A percentile compares a stretch with the other conserved stretches of the same genome.
phyloP scores from a whole-genome alignment of 2,329 filamentous ascomycete species.

The Apiospora phragmitis region DNA sequence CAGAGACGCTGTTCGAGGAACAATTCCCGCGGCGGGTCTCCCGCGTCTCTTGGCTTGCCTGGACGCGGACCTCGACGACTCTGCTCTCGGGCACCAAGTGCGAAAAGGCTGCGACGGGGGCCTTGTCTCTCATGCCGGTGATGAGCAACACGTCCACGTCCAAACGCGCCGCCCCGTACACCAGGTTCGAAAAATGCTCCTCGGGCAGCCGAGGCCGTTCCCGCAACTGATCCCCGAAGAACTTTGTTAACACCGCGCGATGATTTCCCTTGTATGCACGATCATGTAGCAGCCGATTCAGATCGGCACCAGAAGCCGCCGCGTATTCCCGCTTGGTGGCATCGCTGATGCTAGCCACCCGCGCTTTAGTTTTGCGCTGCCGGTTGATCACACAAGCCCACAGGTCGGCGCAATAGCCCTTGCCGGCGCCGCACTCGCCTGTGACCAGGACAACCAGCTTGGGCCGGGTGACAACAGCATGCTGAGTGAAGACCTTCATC shows the following conservation, averaged over 20 bases:
- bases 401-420: slow-evolving; percentile 58
- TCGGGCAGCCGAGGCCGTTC: slow-evolving; percentile 46
- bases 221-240: slow-evolving; percentile 47
- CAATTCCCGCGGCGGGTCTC: slow-evolving; percentile 34
- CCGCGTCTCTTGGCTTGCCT: slow-evolving; percentile 39
- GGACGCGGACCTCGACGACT: slow-evolving; percentile 54
- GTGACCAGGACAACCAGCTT: slow-evolving; percentile 59
- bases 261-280: slow-evolving; percentile 64
- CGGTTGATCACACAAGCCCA: slow-evolving; percentile 47
- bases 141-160: slow-evolving; percentile 55
- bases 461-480: slow-evolving; percentile 26
- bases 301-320: slow-evolving; percentile 44
- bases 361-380: slow-evolving; percentile 33
- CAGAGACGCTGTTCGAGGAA: slow-evolving; percentile 8
- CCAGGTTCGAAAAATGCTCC: slow-evolving; percentile 50
- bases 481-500: slow-evolving; percentile 6
- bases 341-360: slow-evolving; percentile 57
- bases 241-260: slow-evolving; percentile 50
- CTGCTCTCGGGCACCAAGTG: slow-evolving; percentile 49
- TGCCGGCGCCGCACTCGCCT: slow-evolving; percentile 55
- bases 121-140: slow-evolving; percentile 63
- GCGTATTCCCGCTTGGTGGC: slow-evolving; percentile 59
- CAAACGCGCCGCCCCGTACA: slow-evolving; percentile 39
- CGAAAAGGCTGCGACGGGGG: slow-evolving; percentile 50
- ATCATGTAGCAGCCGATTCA: slow-evolving; percentile 48